A percentile compares a stretch with the other conserved stretches of the same genome.
Evolutionary conservation across 2,329 filamentous ascomycete genomes (phyloP).

Genomic region (Leptographium lundbergii): DNA sequence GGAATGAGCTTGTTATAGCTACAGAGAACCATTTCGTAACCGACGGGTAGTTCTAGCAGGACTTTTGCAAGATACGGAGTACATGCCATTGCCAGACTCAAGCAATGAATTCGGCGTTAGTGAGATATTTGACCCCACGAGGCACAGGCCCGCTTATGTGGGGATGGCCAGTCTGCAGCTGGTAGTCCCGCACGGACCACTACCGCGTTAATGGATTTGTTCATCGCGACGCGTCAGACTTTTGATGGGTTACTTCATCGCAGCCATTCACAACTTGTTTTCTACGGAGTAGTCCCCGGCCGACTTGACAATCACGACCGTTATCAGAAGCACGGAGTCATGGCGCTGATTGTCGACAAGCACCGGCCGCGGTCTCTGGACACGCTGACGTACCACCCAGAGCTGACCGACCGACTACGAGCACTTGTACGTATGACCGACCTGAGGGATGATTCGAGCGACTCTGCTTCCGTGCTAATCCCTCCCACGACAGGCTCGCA

Average conservation of each 20-base stretch:
- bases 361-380: constrained; percentile 64
- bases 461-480: neutral
- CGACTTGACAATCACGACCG: neutral
- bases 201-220: constrained; percentile 8
- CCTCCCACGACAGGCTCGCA: constrained; percentile 57
- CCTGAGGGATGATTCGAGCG: neutral
- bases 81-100: too few species aligned
- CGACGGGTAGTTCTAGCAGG: too few species aligned
- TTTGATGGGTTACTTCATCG: neutral
- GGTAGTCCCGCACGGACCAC: constrained; percentile 2
- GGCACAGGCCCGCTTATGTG: too few species aligned
- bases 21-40: too few species aligned
- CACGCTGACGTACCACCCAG: constrained; percentile 71
- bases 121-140: too few species aligned
- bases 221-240: constrained; percentile 8
- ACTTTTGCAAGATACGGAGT: too few species aligned
- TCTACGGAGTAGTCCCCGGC: neutral
- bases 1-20: too few species aligned
- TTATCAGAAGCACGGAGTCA: constrained; percentile 17
- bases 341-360: constrained; percentile 62
- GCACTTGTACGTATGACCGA: constrained; percentile 54
- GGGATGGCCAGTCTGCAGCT: too few species aligned
- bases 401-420: constrained; percentile 74
- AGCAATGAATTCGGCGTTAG: too few species aligned
- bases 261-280: neutral